These are phyloP conservation scores for Mortierella sp. DNA, from an alignment of 371 early-diverging fungal genomes.

Conservation along the genomic window DNA sequence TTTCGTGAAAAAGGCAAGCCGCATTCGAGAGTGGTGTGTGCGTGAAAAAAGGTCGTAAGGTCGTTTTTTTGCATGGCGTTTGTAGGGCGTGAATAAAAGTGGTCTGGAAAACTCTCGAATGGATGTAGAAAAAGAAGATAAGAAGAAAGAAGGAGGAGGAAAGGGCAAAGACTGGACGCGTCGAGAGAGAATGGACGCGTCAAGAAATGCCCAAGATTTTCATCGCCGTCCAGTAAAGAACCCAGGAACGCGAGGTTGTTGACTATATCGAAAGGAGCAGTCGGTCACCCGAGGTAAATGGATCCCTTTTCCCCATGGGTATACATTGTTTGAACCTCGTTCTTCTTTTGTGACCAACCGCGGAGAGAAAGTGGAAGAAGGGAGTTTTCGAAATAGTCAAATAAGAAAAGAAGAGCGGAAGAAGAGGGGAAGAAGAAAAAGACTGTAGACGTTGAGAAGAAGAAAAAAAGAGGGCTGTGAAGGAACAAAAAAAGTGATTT, in stretches of 20 bases:
- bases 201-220: neutral
- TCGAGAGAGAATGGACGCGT: neutral
- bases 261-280: neutral
- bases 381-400: slow-evolving; percentile 4
- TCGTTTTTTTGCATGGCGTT: slow-evolving; percentile 7
- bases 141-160: neutral
- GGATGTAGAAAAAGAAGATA: neutral
- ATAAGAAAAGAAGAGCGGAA: neutral
- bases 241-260: neutral
- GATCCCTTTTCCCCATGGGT: neutral
- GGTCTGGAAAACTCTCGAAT: slow-evolving; percentile 10
- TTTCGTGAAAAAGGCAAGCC: neutral
- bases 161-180: neutral
- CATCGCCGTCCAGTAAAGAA: neutral
- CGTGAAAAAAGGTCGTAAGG: neutral
- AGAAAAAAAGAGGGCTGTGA: neutral
- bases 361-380: neutral
- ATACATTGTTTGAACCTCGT: neutral
- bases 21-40: neutral
- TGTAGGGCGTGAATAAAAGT: neutral
- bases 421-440: neutral
- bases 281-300: neutral
- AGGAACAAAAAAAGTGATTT: neutral
- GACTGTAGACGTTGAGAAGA: neutral
- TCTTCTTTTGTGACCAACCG: slow-evolving; percentile 2